A percentile compares a stretch with the other conserved stretches of the same genome.
These are phyloP conservation scores for Gilbertella persicaria DNA, from an alignment of 371 early-diverging fungal genomes.

Conservation along the genomic window DNA sequence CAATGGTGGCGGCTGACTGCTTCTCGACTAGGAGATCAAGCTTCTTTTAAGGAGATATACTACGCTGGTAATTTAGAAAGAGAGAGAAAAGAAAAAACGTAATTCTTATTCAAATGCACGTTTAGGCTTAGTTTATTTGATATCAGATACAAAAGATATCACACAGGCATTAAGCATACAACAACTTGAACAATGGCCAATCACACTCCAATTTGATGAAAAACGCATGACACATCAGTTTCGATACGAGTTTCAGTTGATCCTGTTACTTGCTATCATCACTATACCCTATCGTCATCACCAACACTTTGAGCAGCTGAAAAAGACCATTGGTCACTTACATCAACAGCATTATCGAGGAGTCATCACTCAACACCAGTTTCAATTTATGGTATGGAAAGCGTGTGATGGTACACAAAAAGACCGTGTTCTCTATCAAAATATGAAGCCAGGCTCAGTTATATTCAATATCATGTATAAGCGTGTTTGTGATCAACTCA, in stretches of 20 bases:
- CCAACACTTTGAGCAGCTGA: not conserved
- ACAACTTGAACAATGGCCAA: constrained; percentile 27
- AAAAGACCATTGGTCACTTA: not conserved
- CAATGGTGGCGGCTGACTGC: constrained; percentile 10
- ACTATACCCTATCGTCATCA: constrained; percentile 62
- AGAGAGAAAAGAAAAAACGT: no score
- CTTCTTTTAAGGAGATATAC: not conserved
- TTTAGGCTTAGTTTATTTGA: constrained; percentile 25
- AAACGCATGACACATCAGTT: constrained; percentile 55
- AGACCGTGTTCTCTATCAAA: no score
- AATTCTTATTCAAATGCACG: no score
- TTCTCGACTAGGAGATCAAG: constrained; percentile 17
- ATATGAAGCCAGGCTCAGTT: constrained; percentile 18
- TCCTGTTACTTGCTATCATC: constrained; percentile 60
- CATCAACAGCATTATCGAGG: not conserved
- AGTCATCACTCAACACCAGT: not conserved
- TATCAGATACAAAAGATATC: constrained; percentile 14
- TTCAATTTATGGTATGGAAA: constrained; percentile 18
- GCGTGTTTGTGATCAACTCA: constrained; percentile 15
- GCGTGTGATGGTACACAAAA: constrained; percentile 23
- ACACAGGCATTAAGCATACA: not conserved
- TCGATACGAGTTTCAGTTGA: constrained; percentile 71
- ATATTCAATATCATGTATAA: constrained; percentile 26
- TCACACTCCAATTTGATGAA: constrained; percentile 63
- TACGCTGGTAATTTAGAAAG: no score